Evolutionary conservation across 495 filamentous ascomycete genomes (phyloP).

Genomic region (Astrothelium macrocarpum): DNA sequence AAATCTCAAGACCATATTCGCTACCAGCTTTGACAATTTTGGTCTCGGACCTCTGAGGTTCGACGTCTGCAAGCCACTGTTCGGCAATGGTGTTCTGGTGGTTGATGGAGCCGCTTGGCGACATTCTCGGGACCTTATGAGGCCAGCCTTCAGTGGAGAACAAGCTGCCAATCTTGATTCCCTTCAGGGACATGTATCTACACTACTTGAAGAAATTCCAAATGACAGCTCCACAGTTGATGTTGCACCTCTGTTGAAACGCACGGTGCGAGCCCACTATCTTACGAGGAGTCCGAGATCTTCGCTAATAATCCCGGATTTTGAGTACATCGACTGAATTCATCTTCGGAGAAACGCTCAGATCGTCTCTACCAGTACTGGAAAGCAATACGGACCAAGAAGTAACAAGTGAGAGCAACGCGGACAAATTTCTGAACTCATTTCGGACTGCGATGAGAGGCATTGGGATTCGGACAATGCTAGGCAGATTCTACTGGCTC

Average conservation of each 20-base stretch:
- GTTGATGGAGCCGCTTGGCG: conserved; percentile 59
- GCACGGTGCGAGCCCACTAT: too few relatives aligned
- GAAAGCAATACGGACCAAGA: too few relatives aligned
- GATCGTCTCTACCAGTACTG: too few relatives aligned
- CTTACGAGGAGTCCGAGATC: too few relatives aligned
- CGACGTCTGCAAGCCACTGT: conserved; percentile 33
- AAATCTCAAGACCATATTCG: conserved; percentile 45
- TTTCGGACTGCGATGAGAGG: too few relatives aligned
- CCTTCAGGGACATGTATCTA: conserved; percentile 51
- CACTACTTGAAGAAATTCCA: conserved; percentile 39
- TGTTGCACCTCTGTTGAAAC: too few relatives aligned
- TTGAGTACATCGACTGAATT: too few relatives aligned
- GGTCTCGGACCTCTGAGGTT: conserved; percentile 7
- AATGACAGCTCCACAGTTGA: conserved; percentile 39
- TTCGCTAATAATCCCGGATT: too few relatives aligned
- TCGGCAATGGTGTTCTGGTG: conserved; percentile 59
- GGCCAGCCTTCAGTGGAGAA: conserved; percentile 50
- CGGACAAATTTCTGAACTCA: too few relatives aligned
- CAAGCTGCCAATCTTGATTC: conserved; percentile 51
- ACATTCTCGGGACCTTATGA: conserved; percentile 32
- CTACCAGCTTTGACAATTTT: conserved; percentile 42
- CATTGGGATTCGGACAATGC: conserved; percentile 37
- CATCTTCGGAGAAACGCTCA: too few relatives aligned
- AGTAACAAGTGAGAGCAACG: too few relatives aligned
- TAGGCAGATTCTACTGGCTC: not conserved